Evolutionary conservation across 495 filamentous ascomycete genomes (phyloP), one percentile per base, ranked within the genome.

Genomic region (Xylaria palmicola): DNA sequence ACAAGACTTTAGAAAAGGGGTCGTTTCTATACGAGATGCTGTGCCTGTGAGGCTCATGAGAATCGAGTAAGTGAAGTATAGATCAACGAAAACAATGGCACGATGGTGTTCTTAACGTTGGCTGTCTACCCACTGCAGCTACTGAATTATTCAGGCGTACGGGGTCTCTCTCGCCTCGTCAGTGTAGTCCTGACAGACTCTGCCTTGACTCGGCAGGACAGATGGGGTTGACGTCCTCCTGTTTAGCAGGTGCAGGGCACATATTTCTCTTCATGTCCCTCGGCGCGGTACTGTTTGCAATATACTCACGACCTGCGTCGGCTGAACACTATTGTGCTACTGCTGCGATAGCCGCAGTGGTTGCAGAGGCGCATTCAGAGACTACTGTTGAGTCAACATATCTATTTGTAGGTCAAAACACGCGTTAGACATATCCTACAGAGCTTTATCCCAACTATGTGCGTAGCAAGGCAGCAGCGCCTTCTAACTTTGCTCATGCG

Each of bases 371-470:
- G 71, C 77, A 0, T 74, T 88, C 0, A 8, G 87, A 88, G 68
- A 85, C 83, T 17, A 84, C 92, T 27, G 90, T 93, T 67, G 89
- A 88, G 0, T 88, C 86, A 56, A 90, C 85, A 0, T 94, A 92
- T 65, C 83, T 93, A 7, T 90, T 93, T 60, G 86, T 91, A 49
- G 88, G 87, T 2, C 81, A 88, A 0, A 93, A 89, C 67, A 89
- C 88, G 1, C 77, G 85, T 56, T 92, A 89, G 89, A 84, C 90
- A 54, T 91, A 93, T 71, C 87, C 88, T 24, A 80, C 90, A 20
- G 86, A 92, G 71, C 80, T 93, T 63, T 89, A 86, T 77, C 86
- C 91, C 15, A 79, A 90, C 30, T 83, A 88, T 60, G 84, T 88
- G 37, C 83, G 90, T 72, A 84, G 86, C 37, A 89, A 88, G 77